phyloP scores from a whole-genome alignment of 2,329 filamentous ascomycete species.

The Lasiodiplodia citricola region DNA sequence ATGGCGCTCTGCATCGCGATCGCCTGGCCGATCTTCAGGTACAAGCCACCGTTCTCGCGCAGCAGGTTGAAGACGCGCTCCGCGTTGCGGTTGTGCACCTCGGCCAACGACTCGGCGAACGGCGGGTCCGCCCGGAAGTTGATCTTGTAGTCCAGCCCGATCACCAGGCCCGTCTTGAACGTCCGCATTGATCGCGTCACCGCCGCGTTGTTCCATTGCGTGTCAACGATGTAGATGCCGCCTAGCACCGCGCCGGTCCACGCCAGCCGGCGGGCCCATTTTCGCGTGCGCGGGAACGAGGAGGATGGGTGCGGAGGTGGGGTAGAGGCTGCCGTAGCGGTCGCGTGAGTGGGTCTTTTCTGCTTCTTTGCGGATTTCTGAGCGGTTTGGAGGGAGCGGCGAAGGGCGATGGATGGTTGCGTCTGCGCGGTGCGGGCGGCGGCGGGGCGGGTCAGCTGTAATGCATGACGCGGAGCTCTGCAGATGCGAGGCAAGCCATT shows the following conservation, averaged over 20 bases:
- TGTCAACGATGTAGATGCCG: slow-evolving; percentile 71
- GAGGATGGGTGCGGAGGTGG: slow-evolving; percentile 42
- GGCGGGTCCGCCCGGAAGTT: slow-evolving; percentile 86
- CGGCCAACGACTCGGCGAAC: slow-evolving; percentile 73
- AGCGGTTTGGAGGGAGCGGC: slow-evolving; percentile 37
- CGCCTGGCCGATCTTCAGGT: slow-evolving; percentile 97
- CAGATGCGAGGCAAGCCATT: slow-evolving; percentile 44
- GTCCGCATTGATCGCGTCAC: slow-evolving; percentile 80
- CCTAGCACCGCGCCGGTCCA: slow-evolving; percentile 66
- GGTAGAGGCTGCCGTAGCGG: slow-evolving; percentile 62
- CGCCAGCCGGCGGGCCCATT: slow-evolving; percentile 77
- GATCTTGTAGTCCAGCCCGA: slow-evolving; percentile 93
- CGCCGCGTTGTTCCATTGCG: slow-evolving; percentile 76
- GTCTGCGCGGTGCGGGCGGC: slow-evolving; percentile 31
- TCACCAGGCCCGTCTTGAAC: slow-evolving; percentile 77
- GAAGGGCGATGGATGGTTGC: slow-evolving; percentile 31
- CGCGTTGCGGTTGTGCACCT: slow-evolving; percentile 83
- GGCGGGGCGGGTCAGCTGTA: slow-evolving; percentile 21
- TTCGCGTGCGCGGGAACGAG: slow-evolving; percentile 61
- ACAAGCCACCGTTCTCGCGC: slow-evolving; percentile 86
- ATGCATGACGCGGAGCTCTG: slow-evolving; percentile 35
- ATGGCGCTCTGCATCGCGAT: slow-evolving; percentile 98
- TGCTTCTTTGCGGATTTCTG: slow-evolving; percentile 42
- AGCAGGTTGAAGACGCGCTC: slow-evolving; percentile 82
- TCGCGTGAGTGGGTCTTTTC: not conserved